Evolutionary conservation across 495 filamentous ascomycete genomes (phyloP), one percentile per base, ranked within the genome.

Genomic region (Aspergillus homomorphus): DNA sequence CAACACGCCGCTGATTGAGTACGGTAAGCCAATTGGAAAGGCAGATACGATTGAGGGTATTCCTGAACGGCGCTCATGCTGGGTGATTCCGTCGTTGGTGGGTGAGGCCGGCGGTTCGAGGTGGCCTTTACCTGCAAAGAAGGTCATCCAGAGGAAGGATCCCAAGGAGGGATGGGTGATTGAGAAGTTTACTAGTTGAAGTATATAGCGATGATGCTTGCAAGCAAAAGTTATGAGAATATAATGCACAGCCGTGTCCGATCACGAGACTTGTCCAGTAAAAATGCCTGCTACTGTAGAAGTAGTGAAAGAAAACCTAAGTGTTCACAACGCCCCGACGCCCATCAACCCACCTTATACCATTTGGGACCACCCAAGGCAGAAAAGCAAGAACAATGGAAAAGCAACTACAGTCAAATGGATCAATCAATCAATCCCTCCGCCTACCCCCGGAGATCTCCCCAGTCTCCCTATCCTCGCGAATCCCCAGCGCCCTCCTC

Each of bases 1-100:
- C 67, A 89, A 89, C 10, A 97, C 94, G 15, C 91, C 93, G 57
- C 76, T 98, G 56, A 69, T 98, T 22, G 81, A 81, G 42, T 92
- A 92, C 60, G 88, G 90, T 0, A 98, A 98, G 78, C 95, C 94
- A 3, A 84, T 97, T 64, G 84, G 83, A 41, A 95, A 93, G 76
- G 85, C 89, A 62, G 82, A 85, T 54, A 69, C 75, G 42, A 64
- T 85, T 19, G 84, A 83, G 21, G 80, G 79, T 0, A 80, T 75
- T 18, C 75, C 68, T 21, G 78, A 80, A 65, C 78, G 78, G 55
- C 79, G 92, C 55, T 85, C 89, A 62, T 89, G 87, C 60, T 96
- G 89, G 88, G 89, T 96, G 22, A 82, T 93, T 52, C 89, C 88
- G 38, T 86, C 84, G 10, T 57, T 86, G 62, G 73, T 90, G 44